A percentile compares a stretch with the other conserved stretches of the same genome.
Conservation (phyloP, 2,329 filamentous ascomycete genomes). For the Pseudogymnoascus sp. region DNA sequence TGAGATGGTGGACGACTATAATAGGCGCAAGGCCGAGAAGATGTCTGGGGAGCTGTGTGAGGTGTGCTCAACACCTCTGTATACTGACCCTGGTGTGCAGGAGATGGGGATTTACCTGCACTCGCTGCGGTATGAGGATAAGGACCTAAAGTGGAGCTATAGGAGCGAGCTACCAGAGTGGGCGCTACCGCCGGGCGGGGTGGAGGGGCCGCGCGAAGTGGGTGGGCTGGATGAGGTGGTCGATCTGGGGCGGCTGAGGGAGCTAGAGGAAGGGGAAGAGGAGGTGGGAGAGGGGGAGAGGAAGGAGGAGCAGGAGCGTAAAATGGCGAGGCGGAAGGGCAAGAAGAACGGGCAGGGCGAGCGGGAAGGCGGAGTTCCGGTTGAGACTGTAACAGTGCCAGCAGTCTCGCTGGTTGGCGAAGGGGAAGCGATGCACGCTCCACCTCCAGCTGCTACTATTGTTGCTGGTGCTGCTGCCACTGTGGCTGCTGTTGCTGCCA, state of each 20-base stretch:
- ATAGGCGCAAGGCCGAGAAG: constrained; percentile 85
- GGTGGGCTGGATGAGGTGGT: constrained; percentile 49
- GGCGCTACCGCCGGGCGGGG: constrained; percentile 63
- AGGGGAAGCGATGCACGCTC: not conserved
- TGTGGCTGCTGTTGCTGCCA: not conserved
- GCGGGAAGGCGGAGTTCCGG: not conserved
- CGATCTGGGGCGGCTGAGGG: constrained; percentile 37
- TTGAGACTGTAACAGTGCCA: not conserved
- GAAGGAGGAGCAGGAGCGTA: not conserved
- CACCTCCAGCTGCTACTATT: not conserved
- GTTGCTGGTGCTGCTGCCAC: not conserved
- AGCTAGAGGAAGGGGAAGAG: constrained; percentile 3
- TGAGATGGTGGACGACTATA: constrained; percentile 83
- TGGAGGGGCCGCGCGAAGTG: constrained; percentile 58
- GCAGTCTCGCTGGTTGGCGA: not conserved
- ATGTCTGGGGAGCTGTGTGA: constrained; percentile 80
- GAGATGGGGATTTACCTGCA: constrained; percentile 93
- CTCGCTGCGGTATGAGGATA: constrained; percentile 80
- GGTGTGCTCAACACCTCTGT: constrained; percentile 77
- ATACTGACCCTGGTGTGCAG: constrained; percentile 83
- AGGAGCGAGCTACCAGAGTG: constrained; percentile 75
- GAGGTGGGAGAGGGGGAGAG: not conserved
- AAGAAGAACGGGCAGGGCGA: not conserved
- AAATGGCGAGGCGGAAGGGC: not conserved
- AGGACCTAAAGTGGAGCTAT: constrained; percentile 77